Conservation (phyloP, 345 rosid species). For the Eucalyptus lansdowneana region DNA sequence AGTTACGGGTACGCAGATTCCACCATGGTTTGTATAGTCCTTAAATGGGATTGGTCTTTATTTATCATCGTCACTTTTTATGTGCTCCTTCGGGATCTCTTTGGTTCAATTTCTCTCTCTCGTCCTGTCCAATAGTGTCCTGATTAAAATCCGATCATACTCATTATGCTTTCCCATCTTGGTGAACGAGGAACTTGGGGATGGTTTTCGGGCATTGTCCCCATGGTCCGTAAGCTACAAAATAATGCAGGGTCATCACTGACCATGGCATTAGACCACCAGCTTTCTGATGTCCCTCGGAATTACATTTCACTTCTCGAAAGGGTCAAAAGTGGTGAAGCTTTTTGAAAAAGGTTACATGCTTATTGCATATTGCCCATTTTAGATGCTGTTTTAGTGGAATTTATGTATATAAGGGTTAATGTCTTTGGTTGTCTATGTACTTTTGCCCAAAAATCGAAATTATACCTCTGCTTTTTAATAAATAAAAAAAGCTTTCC, state of each 20-base stretch:
- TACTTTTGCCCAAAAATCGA: neutral
- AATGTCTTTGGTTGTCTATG: neutral
- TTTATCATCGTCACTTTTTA: neutral
- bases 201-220: neutral
- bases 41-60: neutral
- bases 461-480: neutral
- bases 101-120: neutral
- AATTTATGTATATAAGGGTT: neutral
- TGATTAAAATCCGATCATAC: neutral
- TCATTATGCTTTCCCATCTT: neutral
- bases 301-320: neutral
- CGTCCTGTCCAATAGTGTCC: neutral
- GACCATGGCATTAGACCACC: neutral
- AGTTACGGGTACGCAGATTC: neutral
- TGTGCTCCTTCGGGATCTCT: neutral
- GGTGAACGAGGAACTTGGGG: neutral
- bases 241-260: neutral
- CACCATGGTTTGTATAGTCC: neutral
- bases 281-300: neutral
- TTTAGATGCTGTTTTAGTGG: neutral
- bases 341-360: neutral
- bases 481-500: neutral
- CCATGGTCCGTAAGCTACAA: neutral
- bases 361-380: neutral
- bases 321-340: neutral